Conservation (phyloP, 1,284 basidiomycete genomes). For the Cryptococcus deneoformans region DNA sequence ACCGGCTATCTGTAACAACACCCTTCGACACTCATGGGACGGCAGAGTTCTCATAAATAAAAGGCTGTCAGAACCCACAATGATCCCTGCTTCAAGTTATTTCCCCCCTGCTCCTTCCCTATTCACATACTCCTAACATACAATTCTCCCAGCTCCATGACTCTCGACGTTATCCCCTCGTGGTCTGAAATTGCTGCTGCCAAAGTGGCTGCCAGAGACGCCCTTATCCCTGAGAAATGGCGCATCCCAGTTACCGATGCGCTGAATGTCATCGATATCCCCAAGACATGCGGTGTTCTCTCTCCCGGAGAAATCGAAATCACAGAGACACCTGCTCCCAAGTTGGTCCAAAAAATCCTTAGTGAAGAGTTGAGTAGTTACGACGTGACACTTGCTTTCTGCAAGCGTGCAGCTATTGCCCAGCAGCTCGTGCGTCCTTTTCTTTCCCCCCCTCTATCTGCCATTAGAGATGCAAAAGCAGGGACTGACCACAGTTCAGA, state of each 20-base stretch:
- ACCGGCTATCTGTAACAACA: too few species aligned
- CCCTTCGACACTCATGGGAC: too few species aligned
- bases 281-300: conserved; percentile 61
- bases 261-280: conserved; percentile 59
- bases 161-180: too few species aligned
- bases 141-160: too few species aligned
- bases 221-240: conserved; percentile 63
- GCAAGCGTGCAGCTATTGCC: conserved; percentile 73
- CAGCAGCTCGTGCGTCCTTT: conserved; percentile 66
- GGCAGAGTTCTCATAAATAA: too few species aligned
- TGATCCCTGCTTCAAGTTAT: too few species aligned
- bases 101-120: too few species aligned
- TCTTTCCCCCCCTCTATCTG: too few species aligned
- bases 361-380: conserved; percentile 25
- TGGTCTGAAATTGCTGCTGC: conserved; percentile 21
- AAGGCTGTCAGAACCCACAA: too few species aligned
- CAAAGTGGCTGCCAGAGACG: conserved; percentile 57
- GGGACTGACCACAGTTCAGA: conserved; percentile 16
- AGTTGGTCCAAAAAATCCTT: conserved; percentile 27
- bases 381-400: conserved; percentile 56
- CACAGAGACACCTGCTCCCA: conserved; percentile 53
- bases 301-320: conserved; percentile 62
- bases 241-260: conserved; percentile 46
- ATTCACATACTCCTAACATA: too few species aligned
- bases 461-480: too few species aligned